A percentile compares a stretch with the other conserved stretches of the same genome.
These are phyloP conservation scores for Botryosphaeria agaves DNA, from an alignment of 2,329 filamentous ascomycete genomes.

Conservation along the genomic window DNA sequence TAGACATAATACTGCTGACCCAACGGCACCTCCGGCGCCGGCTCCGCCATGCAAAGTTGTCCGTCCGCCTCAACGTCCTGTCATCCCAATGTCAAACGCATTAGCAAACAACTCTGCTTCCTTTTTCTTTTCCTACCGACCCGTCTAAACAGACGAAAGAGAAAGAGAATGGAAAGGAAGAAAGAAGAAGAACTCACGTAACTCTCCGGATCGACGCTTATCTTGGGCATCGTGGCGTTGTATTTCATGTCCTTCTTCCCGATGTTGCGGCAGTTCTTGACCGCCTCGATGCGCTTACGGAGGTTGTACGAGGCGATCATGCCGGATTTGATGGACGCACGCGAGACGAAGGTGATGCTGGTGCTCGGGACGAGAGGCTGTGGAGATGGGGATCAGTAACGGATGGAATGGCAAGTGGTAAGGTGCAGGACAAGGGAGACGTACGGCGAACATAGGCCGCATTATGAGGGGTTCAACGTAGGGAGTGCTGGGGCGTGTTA, in stretches of 20 bases:
- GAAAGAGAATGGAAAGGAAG: not conserved
- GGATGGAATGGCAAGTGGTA: not conserved
- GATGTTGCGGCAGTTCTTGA: constrained; percentile 3
- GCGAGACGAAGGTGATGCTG: constrained; percentile 1
- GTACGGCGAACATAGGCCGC: constrained; percentile 3
- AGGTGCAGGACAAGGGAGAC: not conserved
- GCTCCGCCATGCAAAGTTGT: not conserved
- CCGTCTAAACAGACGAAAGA: not conserved
- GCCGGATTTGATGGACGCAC: constrained; percentile 1
- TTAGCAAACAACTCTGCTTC: not conserved
- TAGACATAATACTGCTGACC: constrained; percentile 1
- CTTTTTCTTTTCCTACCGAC: not conserved
- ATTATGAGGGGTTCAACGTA: constrained; percentile 1
- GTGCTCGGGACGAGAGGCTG: constrained; percentile 1
- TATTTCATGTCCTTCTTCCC: constrained; percentile 3
- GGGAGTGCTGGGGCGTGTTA: constrained; percentile 1
- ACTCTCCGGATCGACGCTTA: constrained; percentile 2
- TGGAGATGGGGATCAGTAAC: not conserved
- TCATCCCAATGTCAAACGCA: not conserved
- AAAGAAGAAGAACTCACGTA: not conserved
- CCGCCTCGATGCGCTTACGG: constrained; percentile 1
- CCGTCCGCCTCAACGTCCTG: constrained; percentile 1
- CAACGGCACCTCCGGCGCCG: not conserved
- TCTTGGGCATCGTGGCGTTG: constrained; percentile 2
- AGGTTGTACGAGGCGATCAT: constrained; percentile 1